phyloP scores from a whole-genome alignment of 345 rosid genomes.

The Ceriops decandra region DNA sequence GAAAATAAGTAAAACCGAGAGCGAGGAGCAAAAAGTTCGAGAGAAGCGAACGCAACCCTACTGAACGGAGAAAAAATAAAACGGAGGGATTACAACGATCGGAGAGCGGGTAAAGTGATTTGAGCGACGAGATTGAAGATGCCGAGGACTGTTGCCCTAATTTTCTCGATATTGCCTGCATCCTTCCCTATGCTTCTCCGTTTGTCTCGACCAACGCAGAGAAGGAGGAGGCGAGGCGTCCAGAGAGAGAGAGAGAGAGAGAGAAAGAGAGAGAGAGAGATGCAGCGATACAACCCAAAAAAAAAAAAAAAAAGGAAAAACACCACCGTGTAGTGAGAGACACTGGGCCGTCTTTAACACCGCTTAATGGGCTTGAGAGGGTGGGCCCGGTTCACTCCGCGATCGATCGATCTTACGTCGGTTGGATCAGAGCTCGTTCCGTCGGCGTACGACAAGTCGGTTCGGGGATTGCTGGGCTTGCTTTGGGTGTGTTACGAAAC shows the following conservation, averaged over 20 bases:
- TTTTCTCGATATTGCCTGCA: constrained; percentile 73
- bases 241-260: neutral
- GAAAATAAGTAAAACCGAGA: neutral
- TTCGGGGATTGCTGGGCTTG: too few relatives aligned
- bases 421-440: too few relatives aligned
- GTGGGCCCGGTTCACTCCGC: too few relatives aligned
- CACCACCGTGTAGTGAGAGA: neutral
- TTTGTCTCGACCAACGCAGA: neutral
- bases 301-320: too few relatives aligned
- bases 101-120: constrained; percentile 48
- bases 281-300: neutral
- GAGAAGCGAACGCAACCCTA: constrained; percentile 2
- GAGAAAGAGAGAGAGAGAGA: neutral
- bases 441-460: too few relatives aligned
- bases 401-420: too few relatives aligned
- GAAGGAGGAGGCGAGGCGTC: neutral
- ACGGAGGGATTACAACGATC: constrained; percentile 42
- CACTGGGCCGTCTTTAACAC: too few relatives aligned
- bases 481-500: too few relatives aligned
- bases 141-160: constrained; percentile 53
- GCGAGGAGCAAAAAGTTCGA: neutral
- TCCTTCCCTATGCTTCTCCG: constrained; percentile 23
- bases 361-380: too few relatives aligned
- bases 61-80: neutral
- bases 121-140: constrained; percentile 43